Evolutionary conservation across 768 basidiomycete genomes (phyloP).

Genomic region (Hericium erinaceus): DNA sequence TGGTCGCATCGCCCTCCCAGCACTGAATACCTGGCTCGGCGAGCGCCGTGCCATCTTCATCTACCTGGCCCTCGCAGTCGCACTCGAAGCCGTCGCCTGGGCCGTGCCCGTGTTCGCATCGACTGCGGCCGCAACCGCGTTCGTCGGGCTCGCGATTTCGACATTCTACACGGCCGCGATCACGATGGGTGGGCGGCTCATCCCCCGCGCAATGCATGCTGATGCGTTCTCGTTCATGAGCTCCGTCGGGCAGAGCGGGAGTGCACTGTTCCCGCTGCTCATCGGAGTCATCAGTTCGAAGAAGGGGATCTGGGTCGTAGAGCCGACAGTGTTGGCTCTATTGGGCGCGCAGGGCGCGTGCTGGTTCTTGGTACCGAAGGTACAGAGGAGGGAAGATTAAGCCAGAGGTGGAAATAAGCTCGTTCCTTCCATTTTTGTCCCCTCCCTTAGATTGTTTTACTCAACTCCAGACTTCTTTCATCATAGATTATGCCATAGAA

Average conservation of each 20-base stretch:
- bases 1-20: constrained; percentile 19
- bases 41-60: constrained; percentile 21
- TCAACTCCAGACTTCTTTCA: background rate
- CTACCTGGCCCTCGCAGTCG: constrained; percentile 21
- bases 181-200: constrained; percentile 16
- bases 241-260: constrained; percentile 21
- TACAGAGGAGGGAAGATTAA: background rate
- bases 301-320: constrained; percentile 22
- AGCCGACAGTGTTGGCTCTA: constrained; percentile 20
- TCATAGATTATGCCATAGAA: background rate
- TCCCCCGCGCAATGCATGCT: constrained; percentile 20
- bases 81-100: constrained; percentile 19
- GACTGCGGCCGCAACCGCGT: constrained; percentile 20
- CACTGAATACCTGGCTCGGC: constrained; percentile 20
- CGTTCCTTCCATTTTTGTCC: background rate
- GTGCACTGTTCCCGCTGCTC: constrained; percentile 21
- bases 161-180: constrained; percentile 22
- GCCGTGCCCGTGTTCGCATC: constrained; percentile 17
- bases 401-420: background rate
- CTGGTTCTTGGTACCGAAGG: constrained; percentile 15
- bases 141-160: constrained; percentile 23
- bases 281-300: constrained; percentile 21
- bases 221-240: constrained; percentile 22
- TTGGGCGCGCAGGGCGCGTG: constrained; percentile 18
- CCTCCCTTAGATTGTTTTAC: background rate